A percentile compares a stretch with the other conserved stretches of the same genome.
Conservation (phyloP, 768 basidiomycete genomes). For the Zangia roseola region DNA sequence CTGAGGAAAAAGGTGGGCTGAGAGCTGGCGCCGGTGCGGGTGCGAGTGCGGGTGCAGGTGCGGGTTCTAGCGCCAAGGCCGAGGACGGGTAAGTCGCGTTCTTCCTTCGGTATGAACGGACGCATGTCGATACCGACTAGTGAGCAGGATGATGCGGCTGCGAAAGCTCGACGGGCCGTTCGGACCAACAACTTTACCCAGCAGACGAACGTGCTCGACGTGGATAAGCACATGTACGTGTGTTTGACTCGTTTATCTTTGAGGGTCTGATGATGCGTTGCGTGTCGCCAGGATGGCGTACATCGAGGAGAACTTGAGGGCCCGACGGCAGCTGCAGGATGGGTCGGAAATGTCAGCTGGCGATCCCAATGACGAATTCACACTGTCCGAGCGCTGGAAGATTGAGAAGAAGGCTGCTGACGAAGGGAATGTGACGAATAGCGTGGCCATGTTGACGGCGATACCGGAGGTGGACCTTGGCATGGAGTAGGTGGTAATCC, state of each 20-base stretch:
- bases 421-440: constrained; percentile 92
- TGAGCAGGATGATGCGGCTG: constrained; percentile 64
- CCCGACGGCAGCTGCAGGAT: constrained; percentile 58
- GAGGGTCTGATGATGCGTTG: no score
- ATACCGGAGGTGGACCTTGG: constrained; percentile 98
- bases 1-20: constrained; percentile 56
- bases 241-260: neutral
- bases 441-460: constrained; percentile 92
- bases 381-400: constrained; percentile 67
- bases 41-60: neutral
- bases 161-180: constrained; percentile 71
- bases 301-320: constrained; percentile 89
- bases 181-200: constrained; percentile 94
- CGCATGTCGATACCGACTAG: constrained; percentile 27
- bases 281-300: constrained; percentile 96
- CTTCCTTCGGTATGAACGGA: no score
- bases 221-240: constrained; percentile 96
- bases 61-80: constrained; percentile 33
- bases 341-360: constrained; percentile 43
- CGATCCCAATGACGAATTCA: constrained; percentile 71
- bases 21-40: constrained; percentile 43
- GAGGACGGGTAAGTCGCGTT: constrained; percentile 47
- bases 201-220: constrained; percentile 93
- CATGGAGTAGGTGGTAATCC: constrained; percentile 76
- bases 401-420: constrained; percentile 57